A percentile compares a stretch with the other conserved stretches of the same genome.
Evolutionary conservation across 1,284 basidiomycete genomes (phyloP).

Genomic region (Cystobasidium pallidum): DNA sequence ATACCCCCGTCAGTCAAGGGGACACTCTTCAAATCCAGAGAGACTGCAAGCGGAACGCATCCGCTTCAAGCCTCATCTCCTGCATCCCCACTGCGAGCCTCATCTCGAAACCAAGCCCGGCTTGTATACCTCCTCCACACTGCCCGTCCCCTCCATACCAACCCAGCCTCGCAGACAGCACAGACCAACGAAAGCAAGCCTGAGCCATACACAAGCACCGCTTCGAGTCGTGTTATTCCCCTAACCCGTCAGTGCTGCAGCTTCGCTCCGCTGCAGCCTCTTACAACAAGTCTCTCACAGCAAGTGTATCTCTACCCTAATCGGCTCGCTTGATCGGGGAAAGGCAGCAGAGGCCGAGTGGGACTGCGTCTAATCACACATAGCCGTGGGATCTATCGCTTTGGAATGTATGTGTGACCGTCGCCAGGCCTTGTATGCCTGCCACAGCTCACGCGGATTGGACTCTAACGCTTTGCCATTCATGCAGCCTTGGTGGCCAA

Average conservation of each 20-base stretch:
- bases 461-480: neutral
- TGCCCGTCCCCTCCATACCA: slow-evolving; percentile 9
- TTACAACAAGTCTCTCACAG: too few species aligned
- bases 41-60: neutral
- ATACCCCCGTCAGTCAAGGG: slow-evolving; percentile 2
- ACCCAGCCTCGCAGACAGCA: slow-evolving; percentile 5
- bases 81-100: neutral
- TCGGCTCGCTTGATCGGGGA: slow-evolving; percentile 6
- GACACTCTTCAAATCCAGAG: neutral
- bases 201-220: neutral
- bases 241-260: too few species aligned
- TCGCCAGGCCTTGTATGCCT: neutral
- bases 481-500: slow-evolving; percentile 1
- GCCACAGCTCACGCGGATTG: neutral
- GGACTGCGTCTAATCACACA: neutral
- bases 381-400: neutral
- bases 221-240: too few species aligned
- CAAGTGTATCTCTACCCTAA: neutral
- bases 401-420: neutral
- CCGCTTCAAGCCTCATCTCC: neutral
- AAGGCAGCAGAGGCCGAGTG: neutral
- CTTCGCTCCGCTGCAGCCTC: too few species aligned
- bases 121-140: neutral
- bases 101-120: neutral
- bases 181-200: neutral